Conservation (phyloP, 352 stramenopile species). For the Globisporangium recalcitrans region DNA sequence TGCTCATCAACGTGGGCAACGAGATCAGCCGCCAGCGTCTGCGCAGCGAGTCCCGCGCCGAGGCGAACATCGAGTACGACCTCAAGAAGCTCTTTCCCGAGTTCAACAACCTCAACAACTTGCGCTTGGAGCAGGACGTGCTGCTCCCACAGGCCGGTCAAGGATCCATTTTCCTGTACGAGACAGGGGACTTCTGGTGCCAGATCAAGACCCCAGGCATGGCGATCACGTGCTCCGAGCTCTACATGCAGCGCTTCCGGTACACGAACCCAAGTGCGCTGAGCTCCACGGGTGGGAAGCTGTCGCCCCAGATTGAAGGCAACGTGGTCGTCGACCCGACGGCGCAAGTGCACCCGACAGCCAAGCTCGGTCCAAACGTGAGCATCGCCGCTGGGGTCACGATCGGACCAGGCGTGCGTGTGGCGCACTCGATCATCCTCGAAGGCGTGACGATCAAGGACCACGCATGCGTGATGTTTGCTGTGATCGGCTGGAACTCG, state of each 20-base stretch:
- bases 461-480: conserved; percentile 82
- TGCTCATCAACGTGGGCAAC: conserved; percentile 73
- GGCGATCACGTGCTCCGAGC: conserved; percentile 86
- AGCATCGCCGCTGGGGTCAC: conserved; percentile 80
- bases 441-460: conserved; percentile 87
- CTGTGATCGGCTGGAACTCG: conserved; percentile 87
- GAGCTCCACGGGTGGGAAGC: conserved; percentile 73
- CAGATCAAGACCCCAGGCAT: conserved; percentile 89
- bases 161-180: conserved; percentile 65
- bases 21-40: conserved; percentile 75
- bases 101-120: conserved; percentile 81
- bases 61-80: conserved; percentile 70
- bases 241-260: conserved; percentile 89
- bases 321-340: conserved; percentile 82
- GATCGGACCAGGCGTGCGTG: conserved; percentile 71
- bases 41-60: conserved; percentile 63
- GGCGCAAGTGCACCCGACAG: conserved; percentile 76
- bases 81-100: conserved; percentile 86
- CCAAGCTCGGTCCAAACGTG: conserved; percentile 85
- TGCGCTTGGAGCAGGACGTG: conserved; percentile 83
- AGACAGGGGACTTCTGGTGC: conserved; percentile 87
- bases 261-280: conserved; percentile 85
- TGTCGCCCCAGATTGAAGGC: conserved; percentile 81
- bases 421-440: conserved; percentile 87
- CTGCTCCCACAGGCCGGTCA: conserved; percentile 77